Conservation (phyloP, 805 yeast genomes). For the Pachysolen tannophilus region DNA sequence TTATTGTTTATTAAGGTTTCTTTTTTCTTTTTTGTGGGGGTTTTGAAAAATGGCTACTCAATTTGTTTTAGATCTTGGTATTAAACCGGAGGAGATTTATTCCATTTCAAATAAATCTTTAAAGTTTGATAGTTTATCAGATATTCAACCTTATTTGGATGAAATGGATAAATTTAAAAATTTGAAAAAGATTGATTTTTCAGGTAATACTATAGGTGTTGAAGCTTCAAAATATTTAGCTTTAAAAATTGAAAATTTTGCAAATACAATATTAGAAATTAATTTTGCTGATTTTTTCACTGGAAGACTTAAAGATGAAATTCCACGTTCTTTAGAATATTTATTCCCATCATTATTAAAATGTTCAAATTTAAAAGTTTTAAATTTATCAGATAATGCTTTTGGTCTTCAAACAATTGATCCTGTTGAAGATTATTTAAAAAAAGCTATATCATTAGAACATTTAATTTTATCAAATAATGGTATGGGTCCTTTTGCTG, state of each 20-base stretch:
- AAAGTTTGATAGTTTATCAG: slow-evolving; percentile 66
- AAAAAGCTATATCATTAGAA: slow-evolving; percentile 69
- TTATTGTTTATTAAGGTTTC: no score
- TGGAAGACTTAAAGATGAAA: slow-evolving; percentile 90
- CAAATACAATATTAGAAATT: slow-evolving; percentile 50
- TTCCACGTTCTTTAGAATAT: slow-evolving; percentile 71
- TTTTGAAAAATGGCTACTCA: slow-evolving; percentile 31
- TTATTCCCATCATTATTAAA: slow-evolving; percentile 67
- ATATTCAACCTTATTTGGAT: slow-evolving; percentile 61
- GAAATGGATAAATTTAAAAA: slow-evolving; percentile 35
- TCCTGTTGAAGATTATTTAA: slow-evolving; percentile 71
- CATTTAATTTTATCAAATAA: slow-evolving; percentile 88
- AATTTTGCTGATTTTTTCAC: slow-evolving; percentile 92
- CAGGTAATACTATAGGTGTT: slow-evolving; percentile 93
- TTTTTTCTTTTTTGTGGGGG: background rate
- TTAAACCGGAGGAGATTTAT: slow-evolving; percentile 38
- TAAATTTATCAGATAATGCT: slow-evolving; percentile 91
- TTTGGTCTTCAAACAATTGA: slow-evolving; percentile 94
- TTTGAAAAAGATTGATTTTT: slow-evolving; percentile 60
- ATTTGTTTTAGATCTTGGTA: slow-evolving; percentile 25
- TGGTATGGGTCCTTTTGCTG: slow-evolving; percentile 98
- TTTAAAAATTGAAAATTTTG: slow-evolving; percentile 33
- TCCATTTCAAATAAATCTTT: slow-evolving; percentile 69
- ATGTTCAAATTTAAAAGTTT: slow-evolving; percentile 59
- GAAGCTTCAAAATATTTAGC: slow-evolving; percentile 77